phyloP scores from a whole-genome alignment of 1,139 yeast genomes.

The Sugiyamaella japonica region DNA sequence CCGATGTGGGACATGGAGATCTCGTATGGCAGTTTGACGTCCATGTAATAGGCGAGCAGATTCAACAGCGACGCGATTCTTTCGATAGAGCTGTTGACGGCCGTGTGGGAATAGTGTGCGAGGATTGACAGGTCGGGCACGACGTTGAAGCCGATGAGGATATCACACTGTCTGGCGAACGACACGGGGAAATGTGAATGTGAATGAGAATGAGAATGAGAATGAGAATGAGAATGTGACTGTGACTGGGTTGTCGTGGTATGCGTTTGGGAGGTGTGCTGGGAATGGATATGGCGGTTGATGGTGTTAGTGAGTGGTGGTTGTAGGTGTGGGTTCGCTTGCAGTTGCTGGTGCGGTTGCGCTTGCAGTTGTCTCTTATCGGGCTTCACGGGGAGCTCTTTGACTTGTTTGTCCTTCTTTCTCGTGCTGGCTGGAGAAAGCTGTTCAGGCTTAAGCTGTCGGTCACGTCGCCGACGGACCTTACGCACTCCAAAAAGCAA shows the following conservation, averaged over 20 bases:
- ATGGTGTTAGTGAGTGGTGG: not conserved
- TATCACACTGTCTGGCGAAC: conserved; percentile 24
- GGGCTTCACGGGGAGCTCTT: not conserved
- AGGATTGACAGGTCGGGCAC: conserved; percentile 39
- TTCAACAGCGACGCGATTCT: conserved; percentile 36
- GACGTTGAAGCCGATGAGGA: conserved; percentile 32
- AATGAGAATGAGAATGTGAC: not conserved
- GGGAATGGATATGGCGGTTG: not conserved
- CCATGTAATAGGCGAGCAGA: conserved; percentile 39
- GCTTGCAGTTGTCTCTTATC: too few relatives aligned
- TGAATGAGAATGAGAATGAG: not conserved
- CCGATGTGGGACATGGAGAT: conserved; percentile 31
- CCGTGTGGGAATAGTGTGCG: conserved; percentile 34
- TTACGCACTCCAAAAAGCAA: conserved; percentile 15
- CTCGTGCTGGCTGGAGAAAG: not conserved
- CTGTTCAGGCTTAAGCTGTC: conserved; percentile 2
- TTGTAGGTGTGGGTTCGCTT: too few relatives aligned
- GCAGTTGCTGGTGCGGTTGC: not conserved
- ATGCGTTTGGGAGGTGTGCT: too few relatives aligned
- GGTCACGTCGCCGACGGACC: conserved; percentile 15
- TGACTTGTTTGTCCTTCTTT: not conserved
- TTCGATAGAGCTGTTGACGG: conserved; percentile 39
- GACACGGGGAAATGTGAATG: not conserved
- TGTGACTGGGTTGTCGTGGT: too few relatives aligned
- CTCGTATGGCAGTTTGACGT: conserved; percentile 38